Evolutionary conservation across 192 early-diverging fungal species (phyloP).

Genomic region (Jimgerdemannia lactiflua): DNA sequence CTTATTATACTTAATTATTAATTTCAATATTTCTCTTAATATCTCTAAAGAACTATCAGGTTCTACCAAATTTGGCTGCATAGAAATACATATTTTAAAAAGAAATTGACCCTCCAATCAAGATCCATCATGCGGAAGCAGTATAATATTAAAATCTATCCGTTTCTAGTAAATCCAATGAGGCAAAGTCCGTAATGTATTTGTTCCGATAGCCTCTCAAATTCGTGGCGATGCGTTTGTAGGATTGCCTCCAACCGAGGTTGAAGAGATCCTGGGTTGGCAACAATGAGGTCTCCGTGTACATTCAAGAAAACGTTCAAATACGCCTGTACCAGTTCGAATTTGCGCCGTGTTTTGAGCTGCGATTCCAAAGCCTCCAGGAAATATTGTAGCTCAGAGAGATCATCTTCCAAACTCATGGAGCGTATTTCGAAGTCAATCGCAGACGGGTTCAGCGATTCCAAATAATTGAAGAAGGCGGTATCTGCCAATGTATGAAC

Average conservation of each 20-base stretch:
- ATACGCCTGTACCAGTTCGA: slow-evolving; percentile 83
- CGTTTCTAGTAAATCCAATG: slow-evolving; percentile 36
- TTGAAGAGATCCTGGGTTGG: slow-evolving; percentile 47
- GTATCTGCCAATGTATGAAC: slow-evolving; percentile 32
- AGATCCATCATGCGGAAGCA: no score
- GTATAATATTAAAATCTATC: no score
- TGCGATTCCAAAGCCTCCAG: slow-evolving; percentile 60
- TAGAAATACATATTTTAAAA: no score
- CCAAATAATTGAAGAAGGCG: slow-evolving; percentile 68
- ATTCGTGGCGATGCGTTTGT: slow-evolving; percentile 21
- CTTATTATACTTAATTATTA: no score
- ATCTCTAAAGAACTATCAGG: no score
- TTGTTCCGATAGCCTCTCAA: slow-evolving; percentile 29
- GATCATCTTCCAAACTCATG: slow-evolving; percentile 63
- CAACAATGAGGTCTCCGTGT: slow-evolving; percentile 74
- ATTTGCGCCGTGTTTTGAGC: slow-evolving; percentile 69
- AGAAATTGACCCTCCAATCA: no score
- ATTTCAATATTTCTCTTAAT: no score
- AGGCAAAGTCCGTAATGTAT: slow-evolving; percentile 40
- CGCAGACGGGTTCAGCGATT: slow-evolving; percentile 76
- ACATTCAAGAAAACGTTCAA: slow-evolving; percentile 76
- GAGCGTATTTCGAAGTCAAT: slow-evolving; percentile 86
- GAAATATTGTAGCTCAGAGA: slow-evolving; percentile 61
- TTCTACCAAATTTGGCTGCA: no score
- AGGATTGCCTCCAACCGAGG: slow-evolving; percentile 39